Evolutionary conservation across 2,329 filamentous ascomycete genomes (phyloP), one percentile per base, ranked within the genome.

Genomic region (Ophiosphaerella herpotricha): DNA sequence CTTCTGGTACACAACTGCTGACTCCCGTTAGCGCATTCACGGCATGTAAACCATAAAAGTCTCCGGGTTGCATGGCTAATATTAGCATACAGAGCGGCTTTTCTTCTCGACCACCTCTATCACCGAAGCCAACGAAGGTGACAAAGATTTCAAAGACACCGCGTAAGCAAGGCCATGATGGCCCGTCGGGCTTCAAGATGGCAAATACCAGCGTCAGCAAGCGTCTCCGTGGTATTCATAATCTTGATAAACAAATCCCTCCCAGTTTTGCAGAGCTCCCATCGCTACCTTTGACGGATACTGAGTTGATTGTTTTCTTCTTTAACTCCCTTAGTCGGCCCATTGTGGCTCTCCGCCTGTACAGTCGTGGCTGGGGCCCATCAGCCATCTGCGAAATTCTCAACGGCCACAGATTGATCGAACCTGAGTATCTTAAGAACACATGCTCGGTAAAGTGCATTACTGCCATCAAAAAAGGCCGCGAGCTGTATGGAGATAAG

Each of bases 251-350:
- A 4, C 46, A 50, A 1, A 39, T 71, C 12, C 58, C 64, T 0
- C 58, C 63, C 1, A 9, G 42, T 0, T 46, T 50, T 6, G 51
- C 57, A 0, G 43, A 53, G 2, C 44, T 72, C 0, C 68, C 68
- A 0, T 7, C 46, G 0, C 29, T 72, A 0, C 67, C 67, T 0
- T 48, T 72, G 0, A 72, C 66, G 0, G 66, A 72, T 18, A 54
- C 41, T 0, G 68, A 72, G 21, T 12, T 72, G 0, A 58, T 70
- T 2, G 63, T 71, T 0, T 71, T 64, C 55, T 69, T 71, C 55
- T 72, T 67, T 54, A 66, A 70, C n/a, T 58, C 58, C 0, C 29
- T 67, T 0, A 40, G 47, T 0, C 60, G 61, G 0, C 66, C 67
- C 1, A 48, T 57, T 0, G 63, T 71, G 7, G 49, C 67, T 0